These are phyloP conservation scores for Fusarium drepaniforme DNA, from an alignment of 2,329 filamentous ascomycete genomes.

Conservation along the genomic window DNA sequence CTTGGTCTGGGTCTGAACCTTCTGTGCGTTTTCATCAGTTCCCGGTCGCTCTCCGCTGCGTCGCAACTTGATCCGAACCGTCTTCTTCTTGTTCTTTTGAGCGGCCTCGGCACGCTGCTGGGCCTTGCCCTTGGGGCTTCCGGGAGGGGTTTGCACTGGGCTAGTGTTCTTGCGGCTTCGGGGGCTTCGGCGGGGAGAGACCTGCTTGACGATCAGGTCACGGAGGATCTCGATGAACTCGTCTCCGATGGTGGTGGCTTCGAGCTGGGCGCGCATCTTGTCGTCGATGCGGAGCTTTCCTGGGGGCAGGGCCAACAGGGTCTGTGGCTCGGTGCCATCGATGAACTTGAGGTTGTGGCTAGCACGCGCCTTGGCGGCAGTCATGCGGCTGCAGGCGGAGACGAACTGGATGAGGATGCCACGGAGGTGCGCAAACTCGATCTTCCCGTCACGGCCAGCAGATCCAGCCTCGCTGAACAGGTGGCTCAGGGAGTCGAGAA, in stretches of 20 bases:
- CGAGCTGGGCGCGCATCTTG: constrained; percentile 12
- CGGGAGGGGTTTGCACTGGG: not conserved
- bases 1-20: not conserved
- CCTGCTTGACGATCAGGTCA: constrained; percentile 25
- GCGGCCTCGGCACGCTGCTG: constrained; percentile 18
- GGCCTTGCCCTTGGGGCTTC: constrained; percentile 17
- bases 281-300: constrained; percentile 13
- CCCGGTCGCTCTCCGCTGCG: not conserved
- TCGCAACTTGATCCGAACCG: constrained; percentile 16
- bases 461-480: constrained; percentile 38
- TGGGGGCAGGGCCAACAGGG: constrained; percentile 18
- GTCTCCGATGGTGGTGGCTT: not conserved
- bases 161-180: constrained; percentile 13
- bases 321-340: constrained; percentile 31
- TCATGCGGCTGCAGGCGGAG: constrained; percentile 14
- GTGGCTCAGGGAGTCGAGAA: constrained; percentile 21
- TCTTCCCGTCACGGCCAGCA: not conserved
- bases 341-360: constrained; percentile 32
- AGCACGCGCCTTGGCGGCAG: constrained; percentile 24
- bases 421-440: constrained; percentile 32
- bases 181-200: constrained; percentile 10
- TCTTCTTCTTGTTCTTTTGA: constrained; percentile 1
- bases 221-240: constrained; percentile 31
- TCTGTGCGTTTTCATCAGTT: not conserved
- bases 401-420: constrained; percentile 28